These are phyloP conservation scores for Trametes sanguinea DNA, from an alignment of 768 basidiomycete genomes.

Conservation along the genomic window DNA sequence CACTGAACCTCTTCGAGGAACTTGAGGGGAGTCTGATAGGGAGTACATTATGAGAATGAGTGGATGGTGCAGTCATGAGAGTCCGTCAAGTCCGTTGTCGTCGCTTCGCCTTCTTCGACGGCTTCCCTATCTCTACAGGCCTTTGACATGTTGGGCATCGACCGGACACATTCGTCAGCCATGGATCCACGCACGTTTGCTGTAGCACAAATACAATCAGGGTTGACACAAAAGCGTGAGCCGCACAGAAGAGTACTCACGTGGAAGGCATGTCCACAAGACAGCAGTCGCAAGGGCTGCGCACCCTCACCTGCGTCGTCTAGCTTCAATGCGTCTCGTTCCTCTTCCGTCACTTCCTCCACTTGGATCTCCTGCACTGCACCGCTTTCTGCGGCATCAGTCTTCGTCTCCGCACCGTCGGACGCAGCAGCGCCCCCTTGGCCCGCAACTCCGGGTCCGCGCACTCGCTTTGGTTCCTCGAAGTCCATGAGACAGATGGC, in stretches of 20 bases:
- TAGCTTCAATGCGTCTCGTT: conserved; percentile 49
- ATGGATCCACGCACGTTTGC: conserved; percentile 90
- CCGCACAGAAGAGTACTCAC: conserved; percentile 45
- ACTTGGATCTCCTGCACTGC: conserved; percentile 37
- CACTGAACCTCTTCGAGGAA: not conserved
- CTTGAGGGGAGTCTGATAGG: not conserved
- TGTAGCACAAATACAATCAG: conserved; percentile 4
- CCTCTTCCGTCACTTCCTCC: conserved; percentile 40
- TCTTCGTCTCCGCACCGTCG: not conserved
- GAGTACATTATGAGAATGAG: not conserved
- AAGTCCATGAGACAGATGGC: conserved; percentile 87
- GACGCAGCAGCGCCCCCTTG: conserved; percentile 1
- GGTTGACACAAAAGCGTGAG: not conserved
- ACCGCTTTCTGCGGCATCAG: not conserved
- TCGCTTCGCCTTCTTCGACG: conserved; percentile 23
- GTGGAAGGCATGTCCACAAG: conserved; percentile 89
- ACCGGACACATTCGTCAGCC: conserved; percentile 83
- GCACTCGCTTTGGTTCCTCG: conserved; percentile 60
- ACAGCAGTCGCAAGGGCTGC: conserved; percentile 73
- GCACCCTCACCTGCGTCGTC: conserved; percentile 75
- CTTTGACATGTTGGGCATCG: conserved; percentile 88
- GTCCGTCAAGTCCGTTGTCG: conserved; percentile 5
- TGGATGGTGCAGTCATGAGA: not conserved
- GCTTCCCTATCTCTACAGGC: conserved; percentile 50
- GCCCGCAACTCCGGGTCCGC: conserved; percentile 35